Percentiles rank a stretch among this genome's conserved stretches.
These are phyloP conservation scores for Microcos paniculata DNA, from an alignment of 345 rosid species.

Conservation along the genomic window DNA sequence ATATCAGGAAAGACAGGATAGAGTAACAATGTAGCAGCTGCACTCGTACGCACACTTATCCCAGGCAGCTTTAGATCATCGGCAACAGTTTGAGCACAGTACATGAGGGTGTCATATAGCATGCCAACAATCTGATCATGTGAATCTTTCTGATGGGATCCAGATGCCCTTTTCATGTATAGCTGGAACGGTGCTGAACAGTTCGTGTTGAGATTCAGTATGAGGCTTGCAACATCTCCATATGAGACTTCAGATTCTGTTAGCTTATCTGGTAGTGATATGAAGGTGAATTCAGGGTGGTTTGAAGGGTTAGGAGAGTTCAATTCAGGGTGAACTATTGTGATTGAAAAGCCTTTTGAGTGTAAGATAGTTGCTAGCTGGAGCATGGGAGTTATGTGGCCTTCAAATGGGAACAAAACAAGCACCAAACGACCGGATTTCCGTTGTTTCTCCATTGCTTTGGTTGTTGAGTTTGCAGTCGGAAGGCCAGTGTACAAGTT, in stretches of 20 bases:
- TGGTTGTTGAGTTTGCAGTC: no score
- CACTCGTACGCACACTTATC: background rate
- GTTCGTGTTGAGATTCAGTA: background rate
- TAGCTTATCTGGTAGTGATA: background rate
- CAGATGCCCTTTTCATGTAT: background rate
- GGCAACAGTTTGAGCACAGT: background rate
- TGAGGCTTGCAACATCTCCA: background rate
- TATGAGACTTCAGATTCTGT: background rate
- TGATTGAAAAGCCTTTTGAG: conserved; percentile 36
- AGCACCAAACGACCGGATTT: conserved; percentile 21
- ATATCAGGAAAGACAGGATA: background rate
- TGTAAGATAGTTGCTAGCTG: conserved; percentile 38
- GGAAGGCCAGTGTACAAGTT: no score
- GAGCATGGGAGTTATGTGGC: conserved; percentile 51
- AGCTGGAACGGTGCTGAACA: background rate
- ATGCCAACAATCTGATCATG: background rate
- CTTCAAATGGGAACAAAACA: conserved; percentile 38
- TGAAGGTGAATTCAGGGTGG: conserved; percentile 31
- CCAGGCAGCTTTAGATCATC: background rate
- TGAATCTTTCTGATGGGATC: background rate
- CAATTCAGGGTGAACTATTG: no score
- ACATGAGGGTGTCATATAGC: background rate
- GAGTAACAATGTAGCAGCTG: background rate
- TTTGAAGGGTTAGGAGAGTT: no score
- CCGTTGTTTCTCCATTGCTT: background rate